Evolutionary conservation across 2,329 filamentous ascomycete genomes (phyloP), one percentile per base, ranked within the genome.

Genomic region (Ophiocordyceps camponoti-rufipedis): DNA sequence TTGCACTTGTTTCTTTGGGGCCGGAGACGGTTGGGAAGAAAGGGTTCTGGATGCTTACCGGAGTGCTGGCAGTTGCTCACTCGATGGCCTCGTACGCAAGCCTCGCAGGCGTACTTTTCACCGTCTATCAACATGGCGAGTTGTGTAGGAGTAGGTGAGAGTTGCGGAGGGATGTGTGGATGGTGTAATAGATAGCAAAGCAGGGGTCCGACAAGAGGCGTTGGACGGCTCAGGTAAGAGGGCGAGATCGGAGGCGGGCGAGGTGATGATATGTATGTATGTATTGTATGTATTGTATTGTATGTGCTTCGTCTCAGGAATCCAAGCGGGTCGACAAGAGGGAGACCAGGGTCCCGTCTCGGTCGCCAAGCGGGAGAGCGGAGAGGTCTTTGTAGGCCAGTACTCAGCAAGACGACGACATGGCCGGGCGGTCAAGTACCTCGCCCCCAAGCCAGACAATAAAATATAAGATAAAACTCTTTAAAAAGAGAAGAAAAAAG

Each of bases 41-140:
- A 13, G 44, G 28, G n/a, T 38, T 18, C 23, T 31, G 39, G 13
- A 10, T 39, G 74, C 84, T 71, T 78, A 94, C 88, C 87, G 63
- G 78, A 76, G 66, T 98, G 91, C 64, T 89, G 86, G 72, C 91
- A 98, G 63, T 91, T 94, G 81, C 88, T 96, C 62, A 98, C 91
- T 62, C 91, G 85, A 71, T 98, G 91, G 61, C 91, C 91, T 66
- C 91, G 84, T 62, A 98, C 87, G 70, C 91, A 98, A 68, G 88
- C 88, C 70, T 94, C 85, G 73, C 89, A 96, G 67, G 89, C 89
- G 71, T 78, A 96, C 72, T 96, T 96, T 71, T 94, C 86, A 65
- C 89, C 89, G 73, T 94, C 80, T 64, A 88, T 84, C 63, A 88
- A 73, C 84, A 88, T 88, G 50, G 56, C 65, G 41, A 16, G 14